phyloP scores from a whole-genome alignment of 2,329 filamentous ascomycete genomes.

The Blastomyces parvus region DNA sequence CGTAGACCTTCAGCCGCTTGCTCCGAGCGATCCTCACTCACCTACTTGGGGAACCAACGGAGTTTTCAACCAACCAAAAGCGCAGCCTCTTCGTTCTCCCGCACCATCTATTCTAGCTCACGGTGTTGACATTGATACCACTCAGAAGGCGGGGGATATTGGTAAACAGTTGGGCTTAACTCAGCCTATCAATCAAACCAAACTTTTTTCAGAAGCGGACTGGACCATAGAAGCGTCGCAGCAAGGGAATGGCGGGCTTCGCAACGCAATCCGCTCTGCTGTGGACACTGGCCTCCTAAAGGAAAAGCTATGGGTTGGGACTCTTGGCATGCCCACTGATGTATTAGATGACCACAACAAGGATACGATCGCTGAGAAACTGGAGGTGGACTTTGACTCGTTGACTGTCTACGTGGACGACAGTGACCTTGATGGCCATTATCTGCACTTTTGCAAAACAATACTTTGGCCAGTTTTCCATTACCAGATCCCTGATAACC shows the following conservation, averaged over 20 bases:
- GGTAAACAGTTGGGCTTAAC: slow-evolving; percentile 10
- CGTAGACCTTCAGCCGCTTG: slow-evolving; percentile 42
- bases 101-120: slow-evolving; percentile 68
- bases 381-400: slow-evolving; percentile 74
- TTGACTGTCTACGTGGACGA: slow-evolving; percentile 78
- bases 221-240: slow-evolving; percentile 80
- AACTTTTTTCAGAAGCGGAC: slow-evolving; percentile 60
- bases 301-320: slow-evolving; percentile 84
- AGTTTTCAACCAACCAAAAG: slow-evolving; percentile 66
- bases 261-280: slow-evolving; percentile 76
- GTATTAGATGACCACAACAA: slow-evolving; percentile 65
- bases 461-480: slow-evolving; percentile 97
- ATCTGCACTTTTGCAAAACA: slow-evolving; percentile 92
- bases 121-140: slow-evolving; percentile 23
- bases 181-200: slow-evolving; percentile 10
- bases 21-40: slow-evolving; percentile 64
- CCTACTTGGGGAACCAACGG: slow-evolving; percentile 62
- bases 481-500: slow-evolving; percentile 95
- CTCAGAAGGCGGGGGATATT: slow-evolving; percentile 10
- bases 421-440: slow-evolving; percentile 89
- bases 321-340: slow-evolving; percentile 88
- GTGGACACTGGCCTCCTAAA: slow-evolving; percentile 57
- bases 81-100: slow-evolving; percentile 62
- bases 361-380: slow-evolving; percentile 69
- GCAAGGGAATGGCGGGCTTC: slow-evolving; percentile 84